Conservation (phyloP, 495 filamentous ascomycete species). For the Hypoxylon perforatum region DNA sequence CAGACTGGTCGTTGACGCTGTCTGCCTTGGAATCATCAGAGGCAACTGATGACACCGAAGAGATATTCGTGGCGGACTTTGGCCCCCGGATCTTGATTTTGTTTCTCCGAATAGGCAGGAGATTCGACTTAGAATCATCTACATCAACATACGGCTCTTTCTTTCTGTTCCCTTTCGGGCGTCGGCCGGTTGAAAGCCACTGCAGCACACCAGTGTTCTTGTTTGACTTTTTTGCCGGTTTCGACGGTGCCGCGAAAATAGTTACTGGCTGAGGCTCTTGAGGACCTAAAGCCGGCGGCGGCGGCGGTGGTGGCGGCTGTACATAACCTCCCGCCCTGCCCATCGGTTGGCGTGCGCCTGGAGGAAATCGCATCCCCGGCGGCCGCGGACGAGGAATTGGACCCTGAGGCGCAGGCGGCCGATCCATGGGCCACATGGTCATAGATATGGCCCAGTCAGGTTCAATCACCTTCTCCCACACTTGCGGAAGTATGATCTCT, state of each 20-base stretch:
- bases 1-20: background rate
- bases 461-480: no score
- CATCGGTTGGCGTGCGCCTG: background rate
- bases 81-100: background rate
- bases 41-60: background rate
- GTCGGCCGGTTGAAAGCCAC: background rate
- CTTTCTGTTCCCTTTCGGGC: background rate
- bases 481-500: no score
- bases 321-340: background rate
- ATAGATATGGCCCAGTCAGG: no score
- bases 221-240: background rate
- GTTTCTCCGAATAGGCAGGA: no score
- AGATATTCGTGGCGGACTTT: background rate
- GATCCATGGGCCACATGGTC: no score
- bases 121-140: no score
- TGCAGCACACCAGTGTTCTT: background rate
- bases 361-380: background rate
- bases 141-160: no score
- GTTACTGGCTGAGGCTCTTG: no score
- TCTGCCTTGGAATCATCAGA: background rate
- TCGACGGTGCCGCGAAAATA: no score
- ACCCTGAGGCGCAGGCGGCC: no score
- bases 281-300: no score
- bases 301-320: background rate
- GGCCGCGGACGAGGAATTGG: background rate